Evolutionary conservation across 2,329 filamentous ascomycete species (phyloP).

Genomic region (Hymenoscyphus albidus): DNA sequence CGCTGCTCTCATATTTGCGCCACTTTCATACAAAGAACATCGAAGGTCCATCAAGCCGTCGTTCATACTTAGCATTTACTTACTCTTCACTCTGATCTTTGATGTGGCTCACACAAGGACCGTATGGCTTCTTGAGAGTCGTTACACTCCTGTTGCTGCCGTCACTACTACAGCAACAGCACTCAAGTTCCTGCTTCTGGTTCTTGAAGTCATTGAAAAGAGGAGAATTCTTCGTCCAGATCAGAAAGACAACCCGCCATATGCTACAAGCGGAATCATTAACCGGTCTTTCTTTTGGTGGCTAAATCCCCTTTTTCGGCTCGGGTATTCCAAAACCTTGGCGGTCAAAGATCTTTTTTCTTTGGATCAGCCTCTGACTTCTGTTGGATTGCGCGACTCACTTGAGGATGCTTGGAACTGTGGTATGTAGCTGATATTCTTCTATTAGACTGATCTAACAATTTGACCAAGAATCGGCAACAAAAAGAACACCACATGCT

Average conservation of each 20-base stretch:
- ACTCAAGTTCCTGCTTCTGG: conserved; percentile 22
- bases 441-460: neutral
- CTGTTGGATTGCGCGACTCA: neutral
- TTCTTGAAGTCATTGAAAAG: conserved; percentile 28
- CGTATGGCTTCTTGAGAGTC: conserved; percentile 24
- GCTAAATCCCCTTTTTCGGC: conserved; percentile 36
- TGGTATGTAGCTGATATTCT: neutral
- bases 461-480: neutral
- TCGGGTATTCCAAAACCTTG: conserved; percentile 34
- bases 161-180: conserved; percentile 20
- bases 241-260: conserved; percentile 24
- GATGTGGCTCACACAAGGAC: conserved; percentile 8
- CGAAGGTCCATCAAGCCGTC: conserved; percentile 7
- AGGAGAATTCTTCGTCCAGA: conserved; percentile 15
- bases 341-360: conserved; percentile 32
- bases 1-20: neutral
- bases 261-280: conserved; percentile 36
- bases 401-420: neutral
- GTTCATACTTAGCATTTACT: conserved; percentile 1
- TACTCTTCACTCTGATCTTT: conserved; percentile 1
- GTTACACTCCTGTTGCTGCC: conserved; percentile 13
- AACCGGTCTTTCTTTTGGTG: conserved; percentile 37
- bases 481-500: conserved; percentile 15
- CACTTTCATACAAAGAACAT: conserved; percentile 6
- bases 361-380: conserved; percentile 13